Evolutionary conservation across 1,139 yeast genomes (phyloP), one percentile per base, ranked within the genome.

Genomic region (Meyerozyma carpophila): DNA sequence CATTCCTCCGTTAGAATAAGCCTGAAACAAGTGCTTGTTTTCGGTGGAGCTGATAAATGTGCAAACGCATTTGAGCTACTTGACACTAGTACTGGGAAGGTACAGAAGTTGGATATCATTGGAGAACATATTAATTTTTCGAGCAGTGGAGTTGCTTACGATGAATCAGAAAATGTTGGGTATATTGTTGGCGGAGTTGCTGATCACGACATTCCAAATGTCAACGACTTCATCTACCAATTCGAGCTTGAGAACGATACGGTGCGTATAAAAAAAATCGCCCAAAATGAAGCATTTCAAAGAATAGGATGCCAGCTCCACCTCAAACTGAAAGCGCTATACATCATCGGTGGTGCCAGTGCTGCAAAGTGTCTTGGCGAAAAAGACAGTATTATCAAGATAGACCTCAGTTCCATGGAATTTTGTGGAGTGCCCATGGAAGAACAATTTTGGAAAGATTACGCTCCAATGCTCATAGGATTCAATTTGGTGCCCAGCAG

Each of bases 341-440:
- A 81, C 1, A 40, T 84, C 1, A 70, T 75, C 16, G 93, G 94
- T 3, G 93, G 93, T 13, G 82, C 81, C 1, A 68, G 78, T 24
- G 66, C 75, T 4, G 46, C 53, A 8, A 58, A 62, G 42, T 57
- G 75, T 8, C 66, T 73, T 37, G 68, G 64, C 43, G 65, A 66
- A 32, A 38, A 53, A 9, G 68, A 66, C 27, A 63, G 73, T 6
- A 56, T 79, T 16, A 50, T 79, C 2, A 50, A 61, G n/a, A 52
- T 73, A 20, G 60, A 70, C 44, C 40, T 70, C 0, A 31, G 31
- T 0, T 50, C 51, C 1, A 53, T 51, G 5, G 44, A 38, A 5
- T 45, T 70, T 10, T 41, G 45, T 4, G 49, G 55, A 0, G 53
- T 78, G 28, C 49, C 49, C 3, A 59, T 77, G 2, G 62, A 65